These are phyloP conservation scores for Dendryphion nanum DNA, from an alignment of 2,329 filamentous ascomycete genomes.

Conservation along the genomic window DNA sequence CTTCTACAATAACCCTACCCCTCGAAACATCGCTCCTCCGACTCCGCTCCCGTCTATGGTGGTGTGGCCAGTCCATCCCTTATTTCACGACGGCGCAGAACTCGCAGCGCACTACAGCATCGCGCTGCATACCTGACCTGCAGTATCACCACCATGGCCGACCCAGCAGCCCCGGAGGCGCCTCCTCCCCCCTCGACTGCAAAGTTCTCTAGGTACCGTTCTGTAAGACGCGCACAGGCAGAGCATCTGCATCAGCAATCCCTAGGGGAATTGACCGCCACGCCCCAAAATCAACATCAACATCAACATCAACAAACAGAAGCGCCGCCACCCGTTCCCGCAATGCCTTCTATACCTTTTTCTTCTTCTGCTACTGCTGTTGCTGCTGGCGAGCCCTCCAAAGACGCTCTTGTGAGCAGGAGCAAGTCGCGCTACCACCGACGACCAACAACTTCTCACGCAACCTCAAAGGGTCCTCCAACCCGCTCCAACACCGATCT, in stretches of 20 bases:
- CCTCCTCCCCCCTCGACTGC: constrained; percentile 10
- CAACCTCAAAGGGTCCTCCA: constrained; percentile 22
- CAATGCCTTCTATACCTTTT: constrained; percentile 14
- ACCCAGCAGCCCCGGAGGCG: constrained; percentile 24
- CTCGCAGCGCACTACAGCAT: constrained; percentile 13
- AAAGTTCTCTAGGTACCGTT: constrained; percentile 60
- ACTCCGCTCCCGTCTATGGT: not conserved
- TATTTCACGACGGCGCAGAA: constrained; percentile 16
- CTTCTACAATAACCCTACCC: not conserved
- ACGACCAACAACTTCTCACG: constrained; percentile 27
- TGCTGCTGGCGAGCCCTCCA: constrained; percentile 5
- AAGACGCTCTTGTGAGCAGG: too few species aligned
- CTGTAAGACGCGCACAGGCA: constrained; percentile 50
- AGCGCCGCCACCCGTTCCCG: constrained; percentile 22
- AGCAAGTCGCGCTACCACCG: constrained; percentile 44
- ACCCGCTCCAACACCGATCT: constrained; percentile 21
- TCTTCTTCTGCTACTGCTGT: constrained; percentile 18
- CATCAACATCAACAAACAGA: constrained; percentile 7
- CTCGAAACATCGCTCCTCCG: not conserved
- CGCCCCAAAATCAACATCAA: constrained; percentile 17
- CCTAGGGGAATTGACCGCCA: not conserved
- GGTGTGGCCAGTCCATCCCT: constrained; percentile 6
- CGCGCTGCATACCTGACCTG: constrained; percentile 9
- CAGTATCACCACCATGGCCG: constrained; percentile 24
- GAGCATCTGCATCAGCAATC: constrained; percentile 19